A percentile compares a stretch with the other conserved stretches of the same genome.
phyloP scores from a whole-genome alignment of 192 early-diverging fungal genomes.

The Entophlyctis helioformis region DNA sequence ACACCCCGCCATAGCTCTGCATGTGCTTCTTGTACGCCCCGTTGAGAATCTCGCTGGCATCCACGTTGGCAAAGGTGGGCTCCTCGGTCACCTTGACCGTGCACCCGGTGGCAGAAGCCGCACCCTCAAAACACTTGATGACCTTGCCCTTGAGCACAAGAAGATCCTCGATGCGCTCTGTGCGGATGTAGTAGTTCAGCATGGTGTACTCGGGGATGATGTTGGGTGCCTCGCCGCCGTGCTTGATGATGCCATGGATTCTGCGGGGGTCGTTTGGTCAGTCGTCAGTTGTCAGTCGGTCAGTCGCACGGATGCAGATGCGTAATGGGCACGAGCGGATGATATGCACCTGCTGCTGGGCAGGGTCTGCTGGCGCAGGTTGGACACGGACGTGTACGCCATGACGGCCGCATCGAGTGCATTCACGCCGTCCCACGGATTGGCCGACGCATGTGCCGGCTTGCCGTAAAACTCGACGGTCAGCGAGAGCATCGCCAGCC shows the following conservation, averaged over 20 bases:
- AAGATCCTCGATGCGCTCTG: constrained; percentile 32
- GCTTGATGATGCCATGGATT: constrained; percentile 64
- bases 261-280: constrained; percentile 49
- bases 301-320: not conserved
- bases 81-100: constrained; percentile 40
- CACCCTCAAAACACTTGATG: constrained; percentile 43
- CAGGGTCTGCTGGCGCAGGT: constrained; percentile 52
- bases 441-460: constrained; percentile 56
- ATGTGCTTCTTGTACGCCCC: constrained; percentile 12
- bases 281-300: constrained; percentile 31
- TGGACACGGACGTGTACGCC: constrained; percentile 50
- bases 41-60: constrained; percentile 33
- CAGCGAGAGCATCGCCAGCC: constrained; percentile 27
- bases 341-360: not conserved
- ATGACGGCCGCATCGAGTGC: constrained; percentile 63
- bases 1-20: constrained; percentile 5
- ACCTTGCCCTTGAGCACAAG: constrained; percentile 34
- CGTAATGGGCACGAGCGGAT: not conserved
- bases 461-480: constrained; percentile 59
- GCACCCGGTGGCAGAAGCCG: constrained; percentile 58
- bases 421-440: constrained; percentile 55
- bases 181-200: constrained; percentile 45
- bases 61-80: constrained; percentile 43
- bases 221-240: constrained; percentile 46
- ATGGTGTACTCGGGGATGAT: constrained; percentile 43